phyloP scores from a whole-genome alignment of 1,284 basidiomycete genomes.

The Leucoagaricus sp. region DNA sequence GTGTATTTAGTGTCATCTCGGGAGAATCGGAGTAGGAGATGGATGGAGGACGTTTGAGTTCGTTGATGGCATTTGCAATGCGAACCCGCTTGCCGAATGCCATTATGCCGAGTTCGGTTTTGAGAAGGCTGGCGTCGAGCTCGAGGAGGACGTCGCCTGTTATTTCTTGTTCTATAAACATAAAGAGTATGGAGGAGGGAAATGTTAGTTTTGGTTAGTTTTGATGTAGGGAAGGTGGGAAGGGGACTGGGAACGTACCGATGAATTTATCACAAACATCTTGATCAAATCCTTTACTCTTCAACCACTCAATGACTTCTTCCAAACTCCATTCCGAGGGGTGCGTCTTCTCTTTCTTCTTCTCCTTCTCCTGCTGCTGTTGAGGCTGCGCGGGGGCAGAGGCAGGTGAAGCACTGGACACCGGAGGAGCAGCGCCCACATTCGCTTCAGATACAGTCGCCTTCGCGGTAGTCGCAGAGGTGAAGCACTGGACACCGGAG shows the following conservation, averaged over 20 bases:
- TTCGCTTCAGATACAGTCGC: background rate
- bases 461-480: background rate
- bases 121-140: constrained; percentile 89
- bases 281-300: constrained; percentile 83
- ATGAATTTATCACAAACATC: constrained; percentile 83
- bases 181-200: too few relatives aligned
- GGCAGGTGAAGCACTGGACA: constrained; percentile 25
- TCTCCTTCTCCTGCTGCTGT: background rate
- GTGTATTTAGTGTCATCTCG: constrained; percentile 7
- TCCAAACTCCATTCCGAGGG: constrained; percentile 86
- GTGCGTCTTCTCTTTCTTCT: constrained; percentile 36
- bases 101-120: constrained; percentile 92
- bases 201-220: background rate
- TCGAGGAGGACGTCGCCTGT: constrained; percentile 96
- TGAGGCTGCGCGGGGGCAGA: background rate
- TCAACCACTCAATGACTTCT: constrained; percentile 91
- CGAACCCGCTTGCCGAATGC: constrained; percentile 95
- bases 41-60: constrained; percentile 76
- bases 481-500: background rate
- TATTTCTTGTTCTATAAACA: constrained; percentile 88
- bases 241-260: constrained; percentile 47
- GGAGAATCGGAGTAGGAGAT: constrained; percentile 41
- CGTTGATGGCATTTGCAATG: constrained; percentile 93
- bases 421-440: background rate
- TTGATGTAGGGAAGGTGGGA: background rate